Evolutionary conservation across 2,329 filamentous ascomycete species (phyloP).

Genomic region (Pyrenophora teres): DNA sequence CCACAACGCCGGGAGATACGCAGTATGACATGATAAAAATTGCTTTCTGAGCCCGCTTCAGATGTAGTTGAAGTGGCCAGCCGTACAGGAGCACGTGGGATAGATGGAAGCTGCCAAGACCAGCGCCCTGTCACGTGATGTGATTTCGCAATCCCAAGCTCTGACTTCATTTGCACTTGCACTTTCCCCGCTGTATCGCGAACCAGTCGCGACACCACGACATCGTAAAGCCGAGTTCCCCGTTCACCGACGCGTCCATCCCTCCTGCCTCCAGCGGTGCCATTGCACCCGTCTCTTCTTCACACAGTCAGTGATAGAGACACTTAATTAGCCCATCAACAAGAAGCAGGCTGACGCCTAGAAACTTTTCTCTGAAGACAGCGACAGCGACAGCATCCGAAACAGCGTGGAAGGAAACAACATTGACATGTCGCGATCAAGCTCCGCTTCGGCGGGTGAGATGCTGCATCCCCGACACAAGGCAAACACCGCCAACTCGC

Average conservation of each 20-base stretch:
- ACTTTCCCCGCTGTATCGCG: conserved; percentile 16
- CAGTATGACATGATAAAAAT: too few relatives aligned
- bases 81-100: too few relatives aligned
- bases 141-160: conserved; percentile 12
- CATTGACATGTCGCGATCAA: conserved; percentile 33
- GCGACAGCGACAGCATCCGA: conserved; percentile 1
- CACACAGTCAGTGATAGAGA: conserved; percentile 47
- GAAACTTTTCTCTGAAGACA: conserved; percentile 18
- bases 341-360: conserved; percentile 42
- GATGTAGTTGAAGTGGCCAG: too few relatives aligned
- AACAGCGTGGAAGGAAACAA: conserved; percentile 12
- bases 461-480: conserved; percentile 35
- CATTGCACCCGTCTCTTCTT: conserved; percentile 22
- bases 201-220: conserved; percentile 16
- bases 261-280: conserved; percentile 9
- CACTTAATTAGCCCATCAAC: conserved; percentile 29
- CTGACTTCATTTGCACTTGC: conserved; percentile 11
- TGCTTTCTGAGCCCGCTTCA: too few relatives aligned
- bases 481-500: conserved; percentile 42
- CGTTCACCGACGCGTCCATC: conserved; percentile 8
- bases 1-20: too few relatives aligned
- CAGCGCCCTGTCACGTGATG: too few relatives aligned
- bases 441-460: conserved; percentile 40
- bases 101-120: too few relatives aligned
- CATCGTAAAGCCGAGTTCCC: conserved; percentile 10